A percentile compares a stretch with the other conserved stretches of the same genome.
Conservation (phyloP, 352 stramenopile genomes). For the Globisporangium yorkense region DNA sequence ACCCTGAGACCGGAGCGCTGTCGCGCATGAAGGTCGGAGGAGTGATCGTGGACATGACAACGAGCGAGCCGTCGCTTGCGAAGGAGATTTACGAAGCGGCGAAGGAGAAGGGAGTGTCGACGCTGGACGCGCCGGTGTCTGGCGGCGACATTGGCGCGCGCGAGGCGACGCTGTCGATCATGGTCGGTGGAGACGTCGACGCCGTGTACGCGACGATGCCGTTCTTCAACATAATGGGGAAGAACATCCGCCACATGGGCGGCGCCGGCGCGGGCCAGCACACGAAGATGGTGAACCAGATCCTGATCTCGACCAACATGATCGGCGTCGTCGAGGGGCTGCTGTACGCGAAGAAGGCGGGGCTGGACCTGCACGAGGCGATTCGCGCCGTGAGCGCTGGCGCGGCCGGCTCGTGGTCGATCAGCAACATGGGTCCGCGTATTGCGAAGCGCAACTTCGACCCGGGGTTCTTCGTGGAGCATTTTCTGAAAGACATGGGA, state of each 20-base stretch:
- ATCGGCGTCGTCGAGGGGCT: slow-evolving; percentile 87
- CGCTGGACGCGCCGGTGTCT: slow-evolving; percentile 81
- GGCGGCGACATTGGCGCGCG: slow-evolving; percentile 86
- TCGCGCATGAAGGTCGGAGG: slow-evolving; percentile 69
- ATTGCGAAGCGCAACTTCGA: slow-evolving; percentile 88
- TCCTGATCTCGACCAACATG: slow-evolving; percentile 86
- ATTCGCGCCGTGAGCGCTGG: slow-evolving; percentile 83
- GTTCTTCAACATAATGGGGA: slow-evolving; percentile 86
- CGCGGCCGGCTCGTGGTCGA: slow-evolving; percentile 85
- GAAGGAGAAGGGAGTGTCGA: slow-evolving; percentile 63
- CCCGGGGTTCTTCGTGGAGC: slow-evolving; percentile 89
- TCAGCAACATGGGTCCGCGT: slow-evolving; percentile 86
- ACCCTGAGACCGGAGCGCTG: slow-evolving; percentile 55
- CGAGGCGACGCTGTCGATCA: slow-evolving; percentile 86
- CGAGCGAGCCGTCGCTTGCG: slow-evolving; percentile 80
- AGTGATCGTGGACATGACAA: slow-evolving; percentile 90
- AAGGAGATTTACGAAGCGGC: slow-evolving; percentile 82
- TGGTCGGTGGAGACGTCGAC: slow-evolving; percentile 86
- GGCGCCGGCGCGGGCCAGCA: slow-evolving; percentile 75
- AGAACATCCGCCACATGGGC: slow-evolving; percentile 88
- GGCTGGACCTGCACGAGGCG: slow-evolving; percentile 84
- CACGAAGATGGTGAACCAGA: slow-evolving; percentile 93
- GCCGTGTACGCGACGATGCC: slow-evolving; percentile 77
- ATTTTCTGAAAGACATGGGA: slow-evolving; percentile 90
- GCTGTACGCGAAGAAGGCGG: slow-evolving; percentile 84